phyloP scores from a whole-genome alignment of 2,329 filamentous ascomycete genomes.

The Diaporthe caulivora region DNA sequence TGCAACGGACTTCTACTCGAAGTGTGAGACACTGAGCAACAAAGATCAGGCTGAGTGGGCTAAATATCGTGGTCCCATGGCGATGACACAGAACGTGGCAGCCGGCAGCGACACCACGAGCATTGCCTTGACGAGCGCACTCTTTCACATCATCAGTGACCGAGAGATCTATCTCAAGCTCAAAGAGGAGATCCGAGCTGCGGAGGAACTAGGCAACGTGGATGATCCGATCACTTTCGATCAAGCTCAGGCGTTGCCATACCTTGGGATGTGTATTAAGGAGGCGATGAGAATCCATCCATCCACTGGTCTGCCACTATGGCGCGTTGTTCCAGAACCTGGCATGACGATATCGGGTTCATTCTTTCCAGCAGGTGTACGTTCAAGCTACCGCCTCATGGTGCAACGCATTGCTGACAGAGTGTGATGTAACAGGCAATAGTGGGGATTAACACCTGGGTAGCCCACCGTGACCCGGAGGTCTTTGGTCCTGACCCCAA shows the following conservation, averaged over 20 bases:
- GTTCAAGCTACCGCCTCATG: background rate
- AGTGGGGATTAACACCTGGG: slow-evolving; percentile 71
- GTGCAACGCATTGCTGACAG: background rate
- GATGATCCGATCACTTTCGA: slow-evolving; percentile 17
- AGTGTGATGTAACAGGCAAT: slow-evolving; percentile 49
- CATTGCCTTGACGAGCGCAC: slow-evolving; percentile 69
- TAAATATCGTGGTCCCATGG: background rate
- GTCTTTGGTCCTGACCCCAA: slow-evolving; percentile 69
- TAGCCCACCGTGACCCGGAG: slow-evolving; percentile 66
- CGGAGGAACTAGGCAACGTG: slow-evolving; percentile 46
- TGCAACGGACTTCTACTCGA: slow-evolving; percentile 9
- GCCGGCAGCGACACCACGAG: slow-evolving; percentile 74
- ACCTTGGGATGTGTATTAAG: background rate
- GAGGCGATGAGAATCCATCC: slow-evolving; percentile 11
- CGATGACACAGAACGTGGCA: slow-evolving; percentile 40
- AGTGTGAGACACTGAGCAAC: slow-evolving; percentile 3
- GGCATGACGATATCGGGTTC: background rate
- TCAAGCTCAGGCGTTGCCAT: slow-evolving; percentile 4
- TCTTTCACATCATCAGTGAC: slow-evolving; percentile 72
- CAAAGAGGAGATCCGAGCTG: slow-evolving; percentile 66
- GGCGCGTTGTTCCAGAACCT: slow-evolving; percentile 13
- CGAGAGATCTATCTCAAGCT: slow-evolving; percentile 61
- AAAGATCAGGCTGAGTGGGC: background rate
- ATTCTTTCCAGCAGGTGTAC: slow-evolving; percentile 11
- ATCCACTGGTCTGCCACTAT: slow-evolving; percentile 12